Conservation (phyloP, 2,329 filamentous ascomycete species). For the Aureobasidium sp. region DNA sequence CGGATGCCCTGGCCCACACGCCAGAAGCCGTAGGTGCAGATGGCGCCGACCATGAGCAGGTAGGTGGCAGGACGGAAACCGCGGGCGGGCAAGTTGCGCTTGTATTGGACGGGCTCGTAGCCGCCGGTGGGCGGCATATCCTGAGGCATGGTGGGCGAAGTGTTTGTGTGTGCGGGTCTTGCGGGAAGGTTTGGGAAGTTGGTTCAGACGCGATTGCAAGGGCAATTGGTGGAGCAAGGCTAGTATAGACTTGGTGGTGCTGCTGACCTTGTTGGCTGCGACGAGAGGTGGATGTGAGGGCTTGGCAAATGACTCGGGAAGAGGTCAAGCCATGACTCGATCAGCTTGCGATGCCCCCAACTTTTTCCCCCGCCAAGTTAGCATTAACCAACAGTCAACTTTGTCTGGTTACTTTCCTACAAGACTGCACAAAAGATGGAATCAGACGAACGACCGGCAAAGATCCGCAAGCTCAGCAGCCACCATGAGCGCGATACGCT, state of each 20-base stretch:
- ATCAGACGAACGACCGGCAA: constrained; percentile 45
- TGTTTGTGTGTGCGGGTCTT: constrained; percentile 12
- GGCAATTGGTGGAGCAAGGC: background rate
- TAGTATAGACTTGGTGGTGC: background rate
- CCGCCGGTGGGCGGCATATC: constrained; percentile 94
- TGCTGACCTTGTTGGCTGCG: background rate
- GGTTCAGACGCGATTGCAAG: background rate
- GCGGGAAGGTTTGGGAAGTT: background rate
- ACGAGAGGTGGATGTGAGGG: background rate
- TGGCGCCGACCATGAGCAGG: constrained; percentile 62
- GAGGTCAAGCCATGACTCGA: background rate
- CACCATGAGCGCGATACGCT: constrained; percentile 19
- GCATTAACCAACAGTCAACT: background rate
- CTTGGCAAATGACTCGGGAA: background rate
- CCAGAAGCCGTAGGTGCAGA: constrained; percentile 91
- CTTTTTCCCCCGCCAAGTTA: background rate
- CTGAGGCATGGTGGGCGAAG: constrained; percentile 67
- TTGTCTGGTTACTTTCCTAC: background rate
- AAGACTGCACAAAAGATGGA: constrained; percentile 34
- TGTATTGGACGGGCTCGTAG: constrained; percentile 96
- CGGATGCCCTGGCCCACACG: constrained; percentile 72
- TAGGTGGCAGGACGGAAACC: constrained; percentile 80
- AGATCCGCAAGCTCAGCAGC: constrained; percentile 44
- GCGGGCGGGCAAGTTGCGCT: constrained; percentile 86
- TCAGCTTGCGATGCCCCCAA: background rate